These are phyloP conservation scores for Chrysoporthe puriensis DNA, from an alignment of 2,329 filamentous ascomycete genomes.

Conservation along the genomic window DNA sequence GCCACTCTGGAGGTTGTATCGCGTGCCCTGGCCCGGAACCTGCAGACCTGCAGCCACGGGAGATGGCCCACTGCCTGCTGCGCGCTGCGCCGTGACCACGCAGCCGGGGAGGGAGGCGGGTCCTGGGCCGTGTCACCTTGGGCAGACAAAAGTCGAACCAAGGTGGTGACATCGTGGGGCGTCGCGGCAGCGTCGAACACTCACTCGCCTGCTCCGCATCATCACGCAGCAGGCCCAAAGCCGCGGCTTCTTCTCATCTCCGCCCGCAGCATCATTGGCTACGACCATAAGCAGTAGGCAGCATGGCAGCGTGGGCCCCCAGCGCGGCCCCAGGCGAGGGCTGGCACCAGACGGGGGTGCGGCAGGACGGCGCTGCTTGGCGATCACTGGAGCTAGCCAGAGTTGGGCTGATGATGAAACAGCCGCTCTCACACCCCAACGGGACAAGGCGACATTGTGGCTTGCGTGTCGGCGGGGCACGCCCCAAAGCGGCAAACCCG, in stretches of 20 bases:
- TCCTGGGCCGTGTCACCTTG: neutral
- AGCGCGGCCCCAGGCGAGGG: conserved; percentile 6
- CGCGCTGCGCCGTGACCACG: conserved; percentile 1
- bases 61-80: conserved; percentile 9
- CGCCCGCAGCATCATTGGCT: conserved; percentile 8
- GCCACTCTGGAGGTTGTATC: neutral
- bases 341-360: neutral
- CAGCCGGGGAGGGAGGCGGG: neutral
- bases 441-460: conserved; percentile 15
- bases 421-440: conserved; percentile 21
- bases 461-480: conserved; percentile 10
- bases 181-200: neutral
- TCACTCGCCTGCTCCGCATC: neutral
- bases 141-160: neutral
- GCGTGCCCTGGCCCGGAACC: conserved; percentile 1
- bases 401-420: conserved; percentile 26
- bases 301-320: neutral
- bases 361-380: conserved; percentile 1
- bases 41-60: conserved; percentile 11
- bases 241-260: conserved; percentile 4
- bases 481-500: conserved; percentile 6
- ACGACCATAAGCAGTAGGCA: neutral
- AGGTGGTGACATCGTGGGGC: neutral
- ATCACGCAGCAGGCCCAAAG: neutral
- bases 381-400: conserved; percentile 14